phyloP scores from a whole-genome alignment of 495 filamentous ascomycete genomes.

The Neurospora sp. region DNA sequence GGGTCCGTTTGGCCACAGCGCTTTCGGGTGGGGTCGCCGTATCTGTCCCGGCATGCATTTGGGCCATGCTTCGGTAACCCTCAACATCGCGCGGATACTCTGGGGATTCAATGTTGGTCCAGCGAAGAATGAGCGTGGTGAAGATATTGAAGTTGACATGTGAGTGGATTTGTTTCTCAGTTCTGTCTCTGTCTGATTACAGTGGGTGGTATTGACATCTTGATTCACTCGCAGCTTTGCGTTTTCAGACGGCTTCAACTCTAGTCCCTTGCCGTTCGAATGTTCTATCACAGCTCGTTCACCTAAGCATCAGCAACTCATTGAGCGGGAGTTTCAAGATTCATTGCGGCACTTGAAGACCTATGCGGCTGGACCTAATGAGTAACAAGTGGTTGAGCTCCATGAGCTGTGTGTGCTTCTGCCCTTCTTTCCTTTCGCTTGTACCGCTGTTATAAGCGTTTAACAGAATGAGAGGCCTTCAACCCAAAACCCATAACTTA shows the following conservation, averaged over 20 bases:
- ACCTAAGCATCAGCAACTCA: constrained; percentile 15
- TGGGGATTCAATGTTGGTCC: constrained; percentile 43
- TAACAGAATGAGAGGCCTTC: too few species aligned
- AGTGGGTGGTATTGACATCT: background rate
- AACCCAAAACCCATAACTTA: too few species aligned
- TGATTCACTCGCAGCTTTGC: constrained; percentile 26
- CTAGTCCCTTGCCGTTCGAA: constrained; percentile 37
- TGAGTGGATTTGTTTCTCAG: constrained; percentile 6
- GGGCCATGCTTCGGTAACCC: constrained; percentile 37
- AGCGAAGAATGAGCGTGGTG: constrained; percentile 32
- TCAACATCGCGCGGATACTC: constrained; percentile 43
- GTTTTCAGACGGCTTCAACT: constrained; percentile 43
- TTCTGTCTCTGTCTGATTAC: background rate
- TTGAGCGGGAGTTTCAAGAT: constrained; percentile 21
- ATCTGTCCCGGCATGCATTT: constrained; percentile 46
- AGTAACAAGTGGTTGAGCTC: too few species aligned
- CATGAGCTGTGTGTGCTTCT: too few species aligned
- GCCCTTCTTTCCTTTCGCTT: too few species aligned
- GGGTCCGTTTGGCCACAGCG: constrained; percentile 43
- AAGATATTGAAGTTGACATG: constrained; percentile 41
- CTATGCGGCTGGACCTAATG: too few species aligned
- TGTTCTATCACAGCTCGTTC: constrained; percentile 34
- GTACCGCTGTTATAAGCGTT: too few species aligned
- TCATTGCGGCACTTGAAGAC: constrained; percentile 8
- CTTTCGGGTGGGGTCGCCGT: constrained; percentile 48